These are phyloP conservation scores for Geotrichum phurueaensis DNA, from an alignment of 1,139 yeast species.

Conservation along the genomic window DNA sequence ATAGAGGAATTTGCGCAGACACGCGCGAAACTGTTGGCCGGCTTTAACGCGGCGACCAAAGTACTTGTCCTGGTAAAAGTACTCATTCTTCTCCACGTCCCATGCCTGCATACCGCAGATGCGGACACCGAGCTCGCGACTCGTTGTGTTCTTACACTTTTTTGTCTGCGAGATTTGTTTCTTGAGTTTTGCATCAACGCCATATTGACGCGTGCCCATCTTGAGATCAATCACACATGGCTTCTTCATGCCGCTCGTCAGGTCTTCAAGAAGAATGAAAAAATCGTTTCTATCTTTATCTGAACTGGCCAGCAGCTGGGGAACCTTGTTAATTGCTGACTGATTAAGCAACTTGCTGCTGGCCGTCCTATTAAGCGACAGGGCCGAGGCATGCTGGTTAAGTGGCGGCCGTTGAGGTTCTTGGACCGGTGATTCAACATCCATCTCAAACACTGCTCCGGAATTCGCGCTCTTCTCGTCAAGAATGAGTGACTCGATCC, in stretches of 20 bases:
- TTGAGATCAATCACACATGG: slow-evolving; percentile 94
- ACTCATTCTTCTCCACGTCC: slow-evolving; percentile 46
- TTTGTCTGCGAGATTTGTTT: slow-evolving; percentile 76
- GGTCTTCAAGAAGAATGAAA: slow-evolving; percentile 84
- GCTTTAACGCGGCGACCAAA: slow-evolving; percentile 73
- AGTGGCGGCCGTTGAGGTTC: slow-evolving; percentile 4
- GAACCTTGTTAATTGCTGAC: neutral
- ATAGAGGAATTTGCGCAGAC: slow-evolving; percentile 70
- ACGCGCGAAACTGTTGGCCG: slow-evolving; percentile 73
- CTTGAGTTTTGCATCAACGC: slow-evolving; percentile 73
- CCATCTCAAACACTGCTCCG: slow-evolving; percentile 28
- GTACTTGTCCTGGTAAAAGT: slow-evolving; percentile 77
- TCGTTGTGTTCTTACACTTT: slow-evolving; percentile 79
- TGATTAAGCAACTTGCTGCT: slow-evolving; percentile 8
- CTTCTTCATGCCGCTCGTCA: slow-evolving; percentile 70
- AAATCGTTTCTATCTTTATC: slow-evolving; percentile 51
- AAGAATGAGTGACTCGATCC: slow-evolving; percentile 1
- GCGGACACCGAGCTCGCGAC: slow-evolving; percentile 77
- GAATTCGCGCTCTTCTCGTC: slow-evolving; percentile 4
- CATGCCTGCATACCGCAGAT: slow-evolving; percentile 94
- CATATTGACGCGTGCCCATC: slow-evolving; percentile 98
- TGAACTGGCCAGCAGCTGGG: slow-evolving; percentile 17
- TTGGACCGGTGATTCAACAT: slow-evolving; percentile 18
- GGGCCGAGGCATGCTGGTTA: neutral
- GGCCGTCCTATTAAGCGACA: slow-evolving; percentile 4